These are phyloP conservation scores for Sordariomycetes sp. DNA, from an alignment of 2,329 filamentous ascomycete species.

Conservation along the genomic window DNA sequence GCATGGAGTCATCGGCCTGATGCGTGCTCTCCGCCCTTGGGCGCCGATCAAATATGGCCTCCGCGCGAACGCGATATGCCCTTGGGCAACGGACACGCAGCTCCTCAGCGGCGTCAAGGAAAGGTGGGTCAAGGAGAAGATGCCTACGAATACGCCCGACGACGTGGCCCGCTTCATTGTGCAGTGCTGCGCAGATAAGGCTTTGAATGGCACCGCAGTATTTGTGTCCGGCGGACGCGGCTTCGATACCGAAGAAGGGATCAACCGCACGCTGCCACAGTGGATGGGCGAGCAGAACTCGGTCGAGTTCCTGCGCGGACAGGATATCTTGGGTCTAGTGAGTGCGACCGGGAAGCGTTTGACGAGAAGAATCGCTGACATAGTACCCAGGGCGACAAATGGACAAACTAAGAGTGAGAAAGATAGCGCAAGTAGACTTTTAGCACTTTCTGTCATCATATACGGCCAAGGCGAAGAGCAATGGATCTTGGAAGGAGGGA, in stretches of 20 bases:
- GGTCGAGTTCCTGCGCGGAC: background rate
- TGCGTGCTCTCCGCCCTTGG: slow-evolving; percentile 28
- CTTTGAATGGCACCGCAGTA: slow-evolving; percentile 15
- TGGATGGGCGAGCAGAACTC: slow-evolving; percentile 16
- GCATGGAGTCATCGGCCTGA: slow-evolving; percentile 37
- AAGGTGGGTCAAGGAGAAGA: slow-evolving; percentile 22
- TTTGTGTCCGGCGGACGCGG: slow-evolving; percentile 14
- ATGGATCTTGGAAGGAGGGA: too few species aligned
- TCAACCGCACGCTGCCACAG: slow-evolving; percentile 11
- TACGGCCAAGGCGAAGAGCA: too few species aligned
- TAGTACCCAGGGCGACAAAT: too few species aligned
- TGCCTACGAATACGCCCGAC: slow-evolving; percentile 28
- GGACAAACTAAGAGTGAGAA: too few species aligned
- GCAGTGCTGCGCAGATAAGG: slow-evolving; percentile 21
- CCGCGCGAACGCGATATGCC: slow-evolving; percentile 32
- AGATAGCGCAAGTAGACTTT: too few species aligned
- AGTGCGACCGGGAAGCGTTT: too few species aligned
- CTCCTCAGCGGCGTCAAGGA: slow-evolving; percentile 26
- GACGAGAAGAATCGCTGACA: too few species aligned
- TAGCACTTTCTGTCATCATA: too few species aligned
- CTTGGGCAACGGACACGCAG: slow-evolving; percentile 34
- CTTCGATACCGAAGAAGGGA: slow-evolving; percentile 15
- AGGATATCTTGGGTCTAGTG: background rate
- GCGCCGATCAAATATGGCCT: slow-evolving; percentile 21
- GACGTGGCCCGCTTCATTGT: slow-evolving; percentile 29